Conservation (phyloP, 192 early-diverging fungal genomes). For the Backusella tarrabulga region DNA sequence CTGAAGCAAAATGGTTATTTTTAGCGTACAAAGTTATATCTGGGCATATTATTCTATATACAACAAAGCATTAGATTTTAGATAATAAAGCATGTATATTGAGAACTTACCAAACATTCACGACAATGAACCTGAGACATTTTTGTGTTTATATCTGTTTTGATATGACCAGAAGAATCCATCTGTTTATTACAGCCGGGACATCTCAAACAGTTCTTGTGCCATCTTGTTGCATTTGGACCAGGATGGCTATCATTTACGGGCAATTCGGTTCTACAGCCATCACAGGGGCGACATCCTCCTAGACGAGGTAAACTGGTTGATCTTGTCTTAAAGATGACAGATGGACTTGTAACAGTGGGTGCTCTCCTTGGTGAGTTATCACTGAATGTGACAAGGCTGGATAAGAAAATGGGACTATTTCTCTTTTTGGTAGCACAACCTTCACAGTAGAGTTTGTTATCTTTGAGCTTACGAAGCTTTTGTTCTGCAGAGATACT, state of each 20-base stretch:
- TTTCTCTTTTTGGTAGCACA: constrained; percentile 18
- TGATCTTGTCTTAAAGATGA: constrained; percentile 35
- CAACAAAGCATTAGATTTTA: neutral
- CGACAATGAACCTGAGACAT: constrained; percentile 39
- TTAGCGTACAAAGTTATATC: constrained; percentile 10
- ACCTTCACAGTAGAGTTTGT: constrained; percentile 40
- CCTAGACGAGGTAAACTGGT: constrained; percentile 46
- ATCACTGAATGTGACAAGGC: neutral
- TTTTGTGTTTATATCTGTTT: constrained; percentile 24
- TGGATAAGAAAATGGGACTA: neutral
- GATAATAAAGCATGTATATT: neutral
- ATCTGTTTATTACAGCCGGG: constrained; percentile 47
- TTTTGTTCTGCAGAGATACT: constrained; percentile 27
- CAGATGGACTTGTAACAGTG: constrained; percentile 19
- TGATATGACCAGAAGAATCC: constrained; percentile 46
- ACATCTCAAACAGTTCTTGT: constrained; percentile 52
- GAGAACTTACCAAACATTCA: constrained; percentile 44
- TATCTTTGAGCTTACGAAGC: constrained; percentile 43
- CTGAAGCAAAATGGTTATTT: neutral
- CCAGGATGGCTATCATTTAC: constrained; percentile 49
- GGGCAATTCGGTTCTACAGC: constrained; percentile 43
- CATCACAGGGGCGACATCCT: constrained; percentile 42
- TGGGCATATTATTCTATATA: constrained; percentile 3
- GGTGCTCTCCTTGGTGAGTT: neutral
- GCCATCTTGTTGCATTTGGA: constrained; percentile 50